phyloP scores from a whole-genome alignment of 78 protist species.

The Guillardia theta region DNA sequence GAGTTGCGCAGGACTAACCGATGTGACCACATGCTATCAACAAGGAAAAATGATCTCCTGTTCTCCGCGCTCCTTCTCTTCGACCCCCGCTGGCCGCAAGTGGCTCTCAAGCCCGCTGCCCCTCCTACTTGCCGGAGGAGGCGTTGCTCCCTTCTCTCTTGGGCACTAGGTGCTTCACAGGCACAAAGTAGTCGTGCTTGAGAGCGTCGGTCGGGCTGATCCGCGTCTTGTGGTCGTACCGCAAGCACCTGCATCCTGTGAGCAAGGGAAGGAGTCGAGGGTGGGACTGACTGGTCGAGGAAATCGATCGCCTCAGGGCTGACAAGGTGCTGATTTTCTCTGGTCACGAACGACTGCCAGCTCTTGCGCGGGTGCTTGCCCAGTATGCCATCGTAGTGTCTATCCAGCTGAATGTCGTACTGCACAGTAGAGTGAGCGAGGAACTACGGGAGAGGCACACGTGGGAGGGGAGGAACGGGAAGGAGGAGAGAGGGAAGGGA shows the following conservation, averaged over 20 bases:
- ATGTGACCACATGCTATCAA: neutral
- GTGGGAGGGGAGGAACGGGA: neutral
- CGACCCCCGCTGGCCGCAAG: neutral
- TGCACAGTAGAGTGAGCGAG: neutral
- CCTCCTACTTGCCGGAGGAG: neutral
- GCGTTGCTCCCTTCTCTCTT: neutral
- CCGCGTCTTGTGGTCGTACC: constrained; percentile 14
- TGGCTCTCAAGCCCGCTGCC: neutral
- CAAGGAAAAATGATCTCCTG: too few species aligned
- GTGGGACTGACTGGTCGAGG: neutral
- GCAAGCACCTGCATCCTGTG: neutral
- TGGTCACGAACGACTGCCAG: neutral
- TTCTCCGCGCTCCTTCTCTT: neutral
- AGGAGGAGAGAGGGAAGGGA: neutral
- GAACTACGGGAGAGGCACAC: neutral
- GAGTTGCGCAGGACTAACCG: neutral
- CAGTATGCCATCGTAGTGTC: constrained; percentile 71
- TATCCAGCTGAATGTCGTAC: constrained; percentile 87
- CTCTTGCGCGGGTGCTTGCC: constrained; percentile 61
- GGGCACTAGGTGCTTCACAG: neutral
- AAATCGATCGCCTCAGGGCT: neutral
- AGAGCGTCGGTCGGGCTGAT: constrained; percentile 3
- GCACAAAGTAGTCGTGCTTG: constrained; percentile 10
- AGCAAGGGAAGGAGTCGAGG: neutral
- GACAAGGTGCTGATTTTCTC: constrained; percentile 41